Evolutionary conservation across 2,329 filamentous ascomycete species (phyloP).

Genomic region (Trichoderma sp.): DNA sequence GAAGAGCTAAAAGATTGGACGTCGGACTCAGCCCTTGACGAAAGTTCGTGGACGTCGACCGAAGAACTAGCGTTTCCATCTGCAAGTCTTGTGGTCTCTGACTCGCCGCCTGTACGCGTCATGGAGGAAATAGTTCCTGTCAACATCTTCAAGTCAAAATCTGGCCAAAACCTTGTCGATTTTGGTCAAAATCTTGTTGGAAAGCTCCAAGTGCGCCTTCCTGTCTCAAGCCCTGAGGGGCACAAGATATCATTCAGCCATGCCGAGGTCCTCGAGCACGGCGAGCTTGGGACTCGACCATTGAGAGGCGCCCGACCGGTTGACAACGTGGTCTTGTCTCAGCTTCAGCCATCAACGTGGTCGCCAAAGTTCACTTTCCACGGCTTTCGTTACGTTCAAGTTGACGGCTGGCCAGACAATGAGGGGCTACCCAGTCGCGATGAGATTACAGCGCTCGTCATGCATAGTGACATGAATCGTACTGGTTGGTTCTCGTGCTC

Average conservation of each 20-base stretch:
- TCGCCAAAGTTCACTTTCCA: constrained; percentile 57
- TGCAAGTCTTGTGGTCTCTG: constrained; percentile 46
- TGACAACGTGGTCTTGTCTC: constrained; percentile 45
- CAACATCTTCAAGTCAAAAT: constrained; percentile 40
- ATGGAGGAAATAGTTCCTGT: constrained; percentile 39
- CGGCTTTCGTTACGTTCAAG: constrained; percentile 56
- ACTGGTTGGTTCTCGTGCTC: constrained; percentile 58
- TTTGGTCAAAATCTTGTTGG: constrained; percentile 65
- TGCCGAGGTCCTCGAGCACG: constrained; percentile 58
- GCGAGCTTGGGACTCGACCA: constrained; percentile 47
- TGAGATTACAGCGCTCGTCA: constrained; percentile 39
- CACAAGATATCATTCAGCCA: constrained; percentile 53
- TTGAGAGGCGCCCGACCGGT: constrained; percentile 49
- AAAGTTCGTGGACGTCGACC: neutral
- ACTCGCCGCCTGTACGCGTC: constrained; percentile 50
- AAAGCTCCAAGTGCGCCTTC: constrained; percentile 44
- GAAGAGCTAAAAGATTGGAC: constrained; percentile 39
- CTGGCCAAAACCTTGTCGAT: constrained; percentile 53
- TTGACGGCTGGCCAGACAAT: constrained; percentile 48
- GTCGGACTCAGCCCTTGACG: constrained; percentile 24
- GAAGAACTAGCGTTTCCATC: constrained; percentile 30
- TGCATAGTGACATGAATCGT: constrained; percentile 57
- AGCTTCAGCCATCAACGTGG: constrained; percentile 39
- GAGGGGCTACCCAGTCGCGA: constrained; percentile 31
- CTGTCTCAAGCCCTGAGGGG: constrained; percentile 36